These are phyloP conservation scores for Talaromyces sp. DNA, from an alignment of 2,329 filamentous ascomycete species.

Conservation along the genomic window DNA sequence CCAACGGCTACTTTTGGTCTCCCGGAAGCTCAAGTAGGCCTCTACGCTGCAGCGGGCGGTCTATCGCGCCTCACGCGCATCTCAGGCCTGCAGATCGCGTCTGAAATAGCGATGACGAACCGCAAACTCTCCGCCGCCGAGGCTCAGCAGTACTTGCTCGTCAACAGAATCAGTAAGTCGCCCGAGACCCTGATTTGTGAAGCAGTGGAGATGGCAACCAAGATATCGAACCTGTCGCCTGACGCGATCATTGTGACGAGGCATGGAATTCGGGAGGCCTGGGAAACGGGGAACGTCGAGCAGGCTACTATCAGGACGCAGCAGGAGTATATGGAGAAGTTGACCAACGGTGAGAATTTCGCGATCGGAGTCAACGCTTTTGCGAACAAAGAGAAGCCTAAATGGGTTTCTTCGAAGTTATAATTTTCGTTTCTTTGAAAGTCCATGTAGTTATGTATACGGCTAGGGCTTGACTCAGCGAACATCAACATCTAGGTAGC, in stretches of 20 bases:
- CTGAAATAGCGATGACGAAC: constrained; percentile 68
- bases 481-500: too few relatives aligned
- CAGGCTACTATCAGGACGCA: constrained; percentile 57
- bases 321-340: constrained; percentile 55
- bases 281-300: constrained; percentile 65
- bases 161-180: constrained; percentile 59
- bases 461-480: too few relatives aligned
- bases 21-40: constrained; percentile 67
- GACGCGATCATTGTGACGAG: constrained; percentile 72
- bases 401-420: constrained; percentile 52
- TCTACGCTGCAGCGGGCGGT: constrained; percentile 67
- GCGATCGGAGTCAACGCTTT: constrained; percentile 71
- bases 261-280: constrained; percentile 67
- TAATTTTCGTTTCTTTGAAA: constrained; percentile 18
- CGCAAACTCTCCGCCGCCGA: constrained; percentile 57
- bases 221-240: constrained; percentile 68
- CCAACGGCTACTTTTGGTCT: constrained; percentile 60
- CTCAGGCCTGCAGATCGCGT: constrained; percentile 65
- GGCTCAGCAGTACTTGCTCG: constrained; percentile 63
- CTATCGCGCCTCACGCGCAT: constrained; percentile 63
- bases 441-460: not conserved
- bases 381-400: constrained; percentile 68
- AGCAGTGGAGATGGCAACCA: constrained; percentile 59
- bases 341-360: constrained; percentile 68
- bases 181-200: constrained; percentile 28